Evolutionary conservation across 1,284 basidiomycete species (phyloP), one percentile per base, ranked within the genome.

Genomic region (Rhodotorula sp.): DNA sequence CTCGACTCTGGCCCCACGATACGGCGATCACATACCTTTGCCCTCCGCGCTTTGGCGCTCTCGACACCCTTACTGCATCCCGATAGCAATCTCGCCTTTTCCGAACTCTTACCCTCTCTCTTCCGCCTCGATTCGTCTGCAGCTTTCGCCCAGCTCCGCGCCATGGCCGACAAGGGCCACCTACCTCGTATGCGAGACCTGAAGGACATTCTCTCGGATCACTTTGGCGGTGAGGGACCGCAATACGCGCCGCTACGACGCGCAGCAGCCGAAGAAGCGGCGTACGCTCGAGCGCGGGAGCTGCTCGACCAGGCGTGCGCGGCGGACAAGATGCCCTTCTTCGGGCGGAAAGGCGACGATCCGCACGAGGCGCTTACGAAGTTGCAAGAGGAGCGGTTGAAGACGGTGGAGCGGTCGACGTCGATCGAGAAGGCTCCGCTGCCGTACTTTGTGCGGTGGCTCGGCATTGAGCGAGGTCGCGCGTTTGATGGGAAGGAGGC

Each of bases 261-360:
- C 51, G 55, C 26, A 11, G 50, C 20, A 5, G 48, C 51, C 18
- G 55, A 59, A 11, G 69, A 65, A 22, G 65, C 62, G 7, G 66
- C 62, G 22, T 74, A 74, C 53, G 67, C 65, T 0, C 63, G 59
- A 4, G 70, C 68, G 24, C 63, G 68, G 4, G 2, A 28, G 9
- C 54, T 68, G 7, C 72, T 74, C 63, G 72, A 74, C 47, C 63
- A 57, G 37, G 72, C 66, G 2, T 74, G 72, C 31, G 22, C 34
- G 15, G 30, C 7, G 40, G 40, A 44, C 40, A 44, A 11, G 40
- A 18, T 15, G 40, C 11, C 26, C 40, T 31, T 53, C 60, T 9
- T 10, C 54, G 16, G 20, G 3, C 13, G 9, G 37, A 8, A 7
- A 30, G 51, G 10, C 50, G 52, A 10, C 26, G 28, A n/a, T 22